These are phyloP conservation scores for Penicillium goetzii DNA, from an alignment of 495 filamentous ascomycete genomes.

Conservation along the genomic window DNA sequence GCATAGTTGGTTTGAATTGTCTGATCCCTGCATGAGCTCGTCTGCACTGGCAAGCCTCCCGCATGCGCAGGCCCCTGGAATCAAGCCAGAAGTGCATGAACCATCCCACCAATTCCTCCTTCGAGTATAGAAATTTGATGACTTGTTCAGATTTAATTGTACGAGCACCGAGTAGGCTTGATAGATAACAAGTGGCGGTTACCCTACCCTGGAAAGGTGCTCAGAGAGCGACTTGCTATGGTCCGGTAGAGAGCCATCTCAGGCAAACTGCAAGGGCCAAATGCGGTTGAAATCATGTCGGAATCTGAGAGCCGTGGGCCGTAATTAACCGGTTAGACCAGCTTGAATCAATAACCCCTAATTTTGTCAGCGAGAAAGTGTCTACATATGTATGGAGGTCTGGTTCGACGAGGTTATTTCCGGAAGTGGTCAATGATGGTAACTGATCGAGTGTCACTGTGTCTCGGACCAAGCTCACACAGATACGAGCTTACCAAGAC, in stretches of 20 bases:
- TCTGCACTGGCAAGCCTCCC: neutral
- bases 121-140: neutral
- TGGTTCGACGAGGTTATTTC: neutral
- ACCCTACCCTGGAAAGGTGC: too few relatives aligned
- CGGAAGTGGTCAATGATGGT: neutral
- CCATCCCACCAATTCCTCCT: neutral
- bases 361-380: neutral
- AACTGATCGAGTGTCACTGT: neutral
- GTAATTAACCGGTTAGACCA: neutral
- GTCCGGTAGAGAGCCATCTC: too few relatives aligned
- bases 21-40: conserved; percentile 9
- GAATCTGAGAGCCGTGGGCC: neutral
- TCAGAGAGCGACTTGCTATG: too few relatives aligned
- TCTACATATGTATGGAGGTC: neutral
- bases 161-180: neutral
- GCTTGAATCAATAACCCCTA: neutral
- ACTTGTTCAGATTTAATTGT: neutral
- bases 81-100: neutral
- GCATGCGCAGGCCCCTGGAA: neutral
- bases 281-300: too few relatives aligned
- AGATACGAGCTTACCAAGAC: neutral
- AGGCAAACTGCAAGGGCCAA: too few relatives aligned
- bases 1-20: conserved; percentile 1
- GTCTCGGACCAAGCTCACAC: neutral
- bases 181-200: too few relatives aligned